Base-by-base conservation (phyloP, 805 yeast genomes). In the Starmerella geochares region DNA sequence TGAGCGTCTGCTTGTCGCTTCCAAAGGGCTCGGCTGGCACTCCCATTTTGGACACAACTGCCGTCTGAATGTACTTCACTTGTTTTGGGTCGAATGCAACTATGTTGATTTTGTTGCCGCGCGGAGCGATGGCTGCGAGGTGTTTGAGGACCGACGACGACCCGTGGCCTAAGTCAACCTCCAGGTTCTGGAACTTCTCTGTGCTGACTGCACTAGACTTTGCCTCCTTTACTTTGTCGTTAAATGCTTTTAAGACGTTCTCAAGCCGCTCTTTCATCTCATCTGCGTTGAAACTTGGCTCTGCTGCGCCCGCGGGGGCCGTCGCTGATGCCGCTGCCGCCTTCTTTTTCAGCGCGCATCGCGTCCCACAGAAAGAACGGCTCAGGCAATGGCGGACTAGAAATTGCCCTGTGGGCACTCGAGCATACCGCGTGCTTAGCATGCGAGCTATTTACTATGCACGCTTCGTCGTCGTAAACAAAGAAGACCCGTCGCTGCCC, bases 1-100 rank as follows among this genome's bases (percentile, higher is more conserved):
- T 79, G 60, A 90, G 69, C 28, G 81, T 72, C 65, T 83, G 94
- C 29, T 80, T 79, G 62, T 83, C 83, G 48, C 76, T 70, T 1
- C 84, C 77, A 52, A 86, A 88, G 20, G 71, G 72, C 61, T 83
- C 88, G 1, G 97, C 95, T 52, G 81, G 86, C 71, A 90, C 66
- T 60, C 84, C 83, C 62, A 85, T 67, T 9, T 77, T 72, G 1
- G 76, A 81, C 52, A 86, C 64, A 17, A 90, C 79, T 0, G 88
- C 73, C 47, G 86, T 79, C 25, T 83, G 74, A 25, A 90, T 76
- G 53, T 76, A 73, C 58, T 85, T 82, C 35, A 78, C 73, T 56
- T 84, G 75, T 46, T 72, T 73, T 6, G 95, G 94, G 60, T 90
- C 96, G 65, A 82, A 90, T 0, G 95, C 86, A n/a, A 90, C 77